Percentiles rank a stretch among this genome's conserved stretches.
These are phyloP conservation scores for Cystobasidium slooffiae DNA, from an alignment of 1,284 basidiomycete genomes.

Conservation along the genomic window DNA sequence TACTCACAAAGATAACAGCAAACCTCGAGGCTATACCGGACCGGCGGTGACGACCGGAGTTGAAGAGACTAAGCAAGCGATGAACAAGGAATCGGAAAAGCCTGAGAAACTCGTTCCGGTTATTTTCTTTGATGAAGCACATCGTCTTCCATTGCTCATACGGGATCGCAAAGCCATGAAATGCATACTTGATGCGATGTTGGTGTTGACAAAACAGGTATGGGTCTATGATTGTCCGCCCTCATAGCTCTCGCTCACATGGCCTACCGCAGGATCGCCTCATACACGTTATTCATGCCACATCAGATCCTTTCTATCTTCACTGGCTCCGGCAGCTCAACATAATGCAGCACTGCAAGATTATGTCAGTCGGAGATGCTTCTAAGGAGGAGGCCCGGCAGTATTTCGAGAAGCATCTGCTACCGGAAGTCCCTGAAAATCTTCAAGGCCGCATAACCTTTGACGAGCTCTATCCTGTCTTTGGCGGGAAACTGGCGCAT, in stretches of 20 bases:
- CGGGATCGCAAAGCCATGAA: conserved; percentile 78
- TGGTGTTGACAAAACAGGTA: conserved; percentile 79
- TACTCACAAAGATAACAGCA: conserved; percentile 6
- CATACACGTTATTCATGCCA: conserved; percentile 79
- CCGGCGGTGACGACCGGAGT: background rate
- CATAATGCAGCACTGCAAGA: conserved; percentile 58
- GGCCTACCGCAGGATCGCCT: conserved; percentile 61
- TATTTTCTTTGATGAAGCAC: conserved; percentile 79
- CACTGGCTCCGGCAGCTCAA: conserved; percentile 56
- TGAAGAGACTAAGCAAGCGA: background rate
- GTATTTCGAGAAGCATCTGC: conserved; percentile 68
- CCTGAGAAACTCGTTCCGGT: conserved; percentile 72
- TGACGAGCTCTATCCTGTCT: conserved; percentile 71
- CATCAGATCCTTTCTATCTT: conserved; percentile 80
- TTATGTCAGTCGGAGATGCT: conserved; percentile 77
- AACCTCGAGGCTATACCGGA: conserved; percentile 15
- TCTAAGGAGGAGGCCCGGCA: conserved; percentile 68
- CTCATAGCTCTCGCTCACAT: background rate
- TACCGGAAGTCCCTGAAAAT: conserved; percentile 67
- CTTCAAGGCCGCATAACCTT: conserved; percentile 66
- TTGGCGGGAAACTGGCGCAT: conserved; percentile 79
- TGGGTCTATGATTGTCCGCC: background rate
- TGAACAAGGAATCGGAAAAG: conserved; percentile 47
- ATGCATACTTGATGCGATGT: conserved; percentile 76
- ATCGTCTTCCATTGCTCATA: conserved; percentile 67